Conservation (phyloP, 2,329 filamentous ascomycete species). For the Fusarium anguioides region DNA sequence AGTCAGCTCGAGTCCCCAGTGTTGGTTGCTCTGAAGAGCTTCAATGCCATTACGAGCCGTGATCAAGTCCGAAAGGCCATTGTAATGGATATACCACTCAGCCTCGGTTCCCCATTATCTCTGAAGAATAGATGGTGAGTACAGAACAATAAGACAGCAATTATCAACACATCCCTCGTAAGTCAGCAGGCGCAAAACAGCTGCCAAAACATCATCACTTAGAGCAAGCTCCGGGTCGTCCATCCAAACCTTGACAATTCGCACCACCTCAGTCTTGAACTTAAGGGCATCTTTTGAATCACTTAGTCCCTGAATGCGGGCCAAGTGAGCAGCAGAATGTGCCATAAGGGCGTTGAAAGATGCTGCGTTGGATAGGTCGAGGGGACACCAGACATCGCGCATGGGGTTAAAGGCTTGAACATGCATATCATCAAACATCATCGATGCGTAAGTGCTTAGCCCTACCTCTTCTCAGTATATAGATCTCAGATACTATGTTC, state of each 20-base stretch:
- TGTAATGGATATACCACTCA: slow-evolving; percentile 15
- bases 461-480: background rate
- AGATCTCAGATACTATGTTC: no score
- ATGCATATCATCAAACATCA: slow-evolving; percentile 47
- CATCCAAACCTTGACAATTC: slow-evolving; percentile 50
- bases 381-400: slow-evolving; percentile 54
- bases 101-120: slow-evolving; percentile 13
- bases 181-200: background rate
- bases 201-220: slow-evolving; percentile 45
- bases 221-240: slow-evolving; percentile 44
- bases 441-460: slow-evolving; percentile 40
- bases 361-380: slow-evolving; percentile 55
- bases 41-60: background rate
- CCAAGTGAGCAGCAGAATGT: slow-evolving; percentile 54
- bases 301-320: slow-evolving; percentile 47
- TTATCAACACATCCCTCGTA: background rate
- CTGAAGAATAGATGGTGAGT: background rate
- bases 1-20: slow-evolving; percentile 11
- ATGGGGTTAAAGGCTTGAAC: slow-evolving; percentile 50
- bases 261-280: slow-evolving; percentile 52
- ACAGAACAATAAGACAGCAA: background rate
- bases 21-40: slow-evolving; percentile 3
- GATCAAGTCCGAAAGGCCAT: background rate
- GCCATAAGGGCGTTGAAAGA: slow-evolving; percentile 56
- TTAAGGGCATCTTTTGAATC: slow-evolving; percentile 43